Base-by-base conservation (phyloP, 2,329 filamentous ascomycete genomes). In the Monosporascus sp. region DNA sequence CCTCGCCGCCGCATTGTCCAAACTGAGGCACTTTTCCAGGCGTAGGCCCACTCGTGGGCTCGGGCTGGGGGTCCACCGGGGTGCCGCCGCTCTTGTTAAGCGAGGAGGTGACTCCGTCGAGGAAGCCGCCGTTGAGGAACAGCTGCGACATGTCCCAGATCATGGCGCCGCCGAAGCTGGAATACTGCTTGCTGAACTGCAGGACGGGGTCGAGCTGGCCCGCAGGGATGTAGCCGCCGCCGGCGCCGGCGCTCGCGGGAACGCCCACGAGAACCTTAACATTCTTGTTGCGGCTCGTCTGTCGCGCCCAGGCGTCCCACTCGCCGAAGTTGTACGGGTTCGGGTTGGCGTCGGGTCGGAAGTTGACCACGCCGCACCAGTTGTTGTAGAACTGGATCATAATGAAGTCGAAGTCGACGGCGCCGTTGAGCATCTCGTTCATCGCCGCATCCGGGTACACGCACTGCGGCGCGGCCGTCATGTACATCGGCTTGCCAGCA, bases 301-400 rank as follows among this genome's bases (percentile, higher is more conserved):
- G 77, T 60, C 74, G 76, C 20, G 83, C 83, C 84, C 84, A 88
- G 52, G 70, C 72, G 62, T 88, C 80, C 85, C 84, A 88, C 25
- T 75, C 74, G 27, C 70, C 72, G 56, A 84, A 81, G 68, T 87
- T 83, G 70, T 80, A 86, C 56, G 75, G 76, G 36, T 69, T 71
- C 60, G 80, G 77, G 0, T 64, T 69, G 8, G 59, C 51, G 0
- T 70, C 52, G 4, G 67, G 52, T 1, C 69, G 60, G 67, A 77
- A 87, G 27, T 72, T 74, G 54, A 74, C 68, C 1, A 81, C 68
- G n/a, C 82, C 82, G 64, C 85, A 87, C 64, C 71, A 79, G 72
- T 86, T 86, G 73, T 85, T 85, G 67, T 86, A 86, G 66, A 85
- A 86, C 65, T 86, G 82, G 9, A 85, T 77, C 66, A 78, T 80